Conservation (phyloP, 139 green algal genomes). For the Chlorella sp. region DNA sequence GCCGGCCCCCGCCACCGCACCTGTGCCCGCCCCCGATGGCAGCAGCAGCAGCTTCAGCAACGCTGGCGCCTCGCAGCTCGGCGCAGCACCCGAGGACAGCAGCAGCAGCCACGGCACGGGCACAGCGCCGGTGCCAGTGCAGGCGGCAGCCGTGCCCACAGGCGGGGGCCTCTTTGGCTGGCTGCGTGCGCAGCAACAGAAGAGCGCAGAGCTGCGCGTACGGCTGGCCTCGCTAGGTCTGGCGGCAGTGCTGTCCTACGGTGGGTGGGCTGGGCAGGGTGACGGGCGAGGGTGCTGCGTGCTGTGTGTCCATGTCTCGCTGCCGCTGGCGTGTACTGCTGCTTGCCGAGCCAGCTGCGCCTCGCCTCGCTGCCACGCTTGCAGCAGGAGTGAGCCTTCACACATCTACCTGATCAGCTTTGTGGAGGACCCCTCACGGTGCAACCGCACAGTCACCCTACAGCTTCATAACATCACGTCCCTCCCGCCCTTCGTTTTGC, state of each 20-base stretch:
- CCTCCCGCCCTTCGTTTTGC: no score
- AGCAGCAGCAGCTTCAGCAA: conserved; percentile 19
- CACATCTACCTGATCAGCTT: no score
- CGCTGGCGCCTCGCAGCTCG: background rate
- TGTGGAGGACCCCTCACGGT: no score
- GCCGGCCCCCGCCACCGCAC: background rate
- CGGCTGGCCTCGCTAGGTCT: conserved; percentile 36
- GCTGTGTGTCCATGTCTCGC: no score
- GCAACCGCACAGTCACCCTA: no score
- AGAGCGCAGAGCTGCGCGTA: conserved; percentile 6
- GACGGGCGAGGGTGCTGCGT: background rate
- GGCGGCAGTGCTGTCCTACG: conserved; percentile 48
- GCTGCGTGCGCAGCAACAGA: conserved; percentile 21
- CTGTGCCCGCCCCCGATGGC: conserved; percentile 14
- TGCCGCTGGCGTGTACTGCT: no score
- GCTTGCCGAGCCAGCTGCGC: no score
- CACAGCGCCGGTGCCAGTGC: no score
- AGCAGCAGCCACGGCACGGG: conserved; percentile 16
- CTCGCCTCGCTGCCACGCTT: no score
- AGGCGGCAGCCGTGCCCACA: conserved; percentile 3
- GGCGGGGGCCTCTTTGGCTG: conserved; percentile 23
- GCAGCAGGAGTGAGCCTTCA: no score
- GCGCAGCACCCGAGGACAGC: background rate
- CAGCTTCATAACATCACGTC: no score
- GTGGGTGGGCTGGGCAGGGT: background rate